Evolutionary conservation across 306 rosid genomes (phyloP), one percentile per base, ranked within the genome.

Genomic region (Castanea sativa): DNA sequence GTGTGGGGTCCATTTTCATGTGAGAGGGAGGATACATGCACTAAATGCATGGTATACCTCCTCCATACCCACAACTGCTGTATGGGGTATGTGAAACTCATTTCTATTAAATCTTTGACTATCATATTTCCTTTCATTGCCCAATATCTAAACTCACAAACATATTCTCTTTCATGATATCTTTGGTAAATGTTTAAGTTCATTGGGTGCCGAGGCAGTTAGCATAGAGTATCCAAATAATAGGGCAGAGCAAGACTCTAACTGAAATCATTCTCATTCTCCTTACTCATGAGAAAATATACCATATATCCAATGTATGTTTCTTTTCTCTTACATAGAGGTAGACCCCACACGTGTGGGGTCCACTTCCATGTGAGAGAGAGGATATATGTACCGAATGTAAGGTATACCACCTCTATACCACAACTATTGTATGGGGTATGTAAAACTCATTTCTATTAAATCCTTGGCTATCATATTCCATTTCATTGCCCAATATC

Each of bases 221-320:
- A 74, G 99, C 89, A 86, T 89, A 92, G 52, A 95, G 94, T 72
- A 91, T 78, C 99, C 98, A 95, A 55, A 95, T 90, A 78, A 92
- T 89, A 69, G 91, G 98, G 64, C 97, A 92, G 72, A 92, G 92
- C 82, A 95, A 73, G 52, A 92, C 90, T 67, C 97, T 97, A 19
- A 91, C 98, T 18, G 99, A 95, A 67, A 91, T 85, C 82, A 95
- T 88, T 19, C 90, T 97, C 73, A 95, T 82, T 55, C 99, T 93
- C 93, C 73, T 97, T 30, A 30, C 32, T 30, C 32, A 3, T 3
- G 32, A 30, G 32, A 30, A 30, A 30, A 30, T 30, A 30, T 4
- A 30, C 32, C 32, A 30, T 30, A 0, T 30, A 30, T 30, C 32
- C 4, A 3, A 4, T 30, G 4, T 0, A 30, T 30, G 0, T 30